Evolutionary conservation across 345 rosid species (phyloP), one percentile per base, ranked within the genome.

Genomic region (Heritiera fomes): DNA sequence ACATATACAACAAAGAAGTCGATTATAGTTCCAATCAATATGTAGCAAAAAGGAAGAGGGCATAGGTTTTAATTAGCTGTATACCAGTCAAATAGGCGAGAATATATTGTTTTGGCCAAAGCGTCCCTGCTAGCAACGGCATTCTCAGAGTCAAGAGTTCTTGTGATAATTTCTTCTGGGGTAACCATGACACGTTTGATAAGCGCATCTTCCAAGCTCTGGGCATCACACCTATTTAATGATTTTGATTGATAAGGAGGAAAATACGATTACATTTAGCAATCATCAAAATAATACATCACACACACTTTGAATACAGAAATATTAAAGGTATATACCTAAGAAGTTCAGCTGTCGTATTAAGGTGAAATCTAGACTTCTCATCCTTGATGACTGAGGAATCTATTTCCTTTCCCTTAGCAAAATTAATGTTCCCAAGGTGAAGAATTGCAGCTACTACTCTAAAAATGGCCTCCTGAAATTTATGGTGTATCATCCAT

Each of bases 101-200:
- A 91, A 82, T 90, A 91, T 6, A 87, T 86, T 47, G 92, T 90
- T 81, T 91, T 91, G 43, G 96, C 93, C 74, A 90, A 86, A 75
- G 96, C 96, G 84, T 91, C 96, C 71, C 96, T 85, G 55, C 87
- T 90, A 41, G 83, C 83, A 32, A 91, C 91, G 11, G 85, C 82
- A 83, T 83, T 58, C 41, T 69, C 90, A 9, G 96, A 93, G 78
- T 91, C 96, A 75, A 91, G 89, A 55, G 81, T 88, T 82, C 90
- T 91, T 79, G 91, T 91, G 61, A 91, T 91, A 77, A 85, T 87
- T 58, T 90, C 96, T 79, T 91, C 96, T 7, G 90, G 93, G 78
- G 96, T 91, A 32, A 91, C 93, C 80, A 90, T 90, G 55, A 90
- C 96, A 79, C 93, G 96, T 83, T 91, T 91, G 81, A 91, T 88